Evolutionary conservation across 495 filamentous ascomycete species (phyloP).

Genomic region (Hypoxylon lienhwacheense): DNA sequence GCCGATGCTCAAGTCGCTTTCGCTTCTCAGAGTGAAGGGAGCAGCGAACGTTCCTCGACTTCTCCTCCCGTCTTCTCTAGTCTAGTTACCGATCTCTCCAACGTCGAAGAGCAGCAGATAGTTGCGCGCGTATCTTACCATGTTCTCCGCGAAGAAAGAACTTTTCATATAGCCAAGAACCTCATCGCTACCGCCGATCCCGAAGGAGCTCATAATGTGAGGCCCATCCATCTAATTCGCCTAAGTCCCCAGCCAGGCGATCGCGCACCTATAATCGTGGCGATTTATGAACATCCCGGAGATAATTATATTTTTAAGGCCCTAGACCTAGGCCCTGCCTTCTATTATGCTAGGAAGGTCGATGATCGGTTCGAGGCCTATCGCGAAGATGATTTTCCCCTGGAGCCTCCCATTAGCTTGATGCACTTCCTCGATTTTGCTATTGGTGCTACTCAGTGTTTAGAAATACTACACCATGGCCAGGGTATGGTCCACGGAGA

Average conservation of each 20-base stretch:
- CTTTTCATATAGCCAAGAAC: constrained; percentile 75
- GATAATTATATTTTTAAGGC: constrained; percentile 69
- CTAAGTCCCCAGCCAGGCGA: constrained; percentile 66
- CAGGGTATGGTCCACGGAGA: constrained; percentile 84
- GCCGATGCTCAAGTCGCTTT: constrained; percentile 37
- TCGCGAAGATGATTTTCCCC: constrained; percentile 41
- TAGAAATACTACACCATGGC: constrained; percentile 84
- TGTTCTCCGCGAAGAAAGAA: constrained; percentile 75
- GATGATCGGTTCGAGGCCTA: constrained; percentile 51
- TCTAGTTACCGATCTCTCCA: constrained; percentile 36
- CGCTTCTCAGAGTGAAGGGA: constrained; percentile 40
- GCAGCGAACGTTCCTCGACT: constrained; percentile 44
- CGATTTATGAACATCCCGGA: constrained; percentile 78
- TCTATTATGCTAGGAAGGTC: constrained; percentile 57
- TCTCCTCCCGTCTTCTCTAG: constrained; percentile 38
- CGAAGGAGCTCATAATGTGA: constrained; percentile 70
- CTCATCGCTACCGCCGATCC: constrained; percentile 72
- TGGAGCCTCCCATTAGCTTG: constrained; percentile 65
- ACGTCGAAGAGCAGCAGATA: constrained; percentile 55
- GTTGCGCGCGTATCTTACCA: constrained; percentile 80
- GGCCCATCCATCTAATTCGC: constrained; percentile 71
- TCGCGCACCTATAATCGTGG: constrained; percentile 64
- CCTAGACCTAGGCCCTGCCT: constrained; percentile 76
- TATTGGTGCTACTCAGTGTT: constrained; percentile 78
- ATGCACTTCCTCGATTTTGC: constrained; percentile 83